phyloP scores from a whole-genome alignment of 768 basidiomycete genomes.

The Lactarius sp. region DNA sequence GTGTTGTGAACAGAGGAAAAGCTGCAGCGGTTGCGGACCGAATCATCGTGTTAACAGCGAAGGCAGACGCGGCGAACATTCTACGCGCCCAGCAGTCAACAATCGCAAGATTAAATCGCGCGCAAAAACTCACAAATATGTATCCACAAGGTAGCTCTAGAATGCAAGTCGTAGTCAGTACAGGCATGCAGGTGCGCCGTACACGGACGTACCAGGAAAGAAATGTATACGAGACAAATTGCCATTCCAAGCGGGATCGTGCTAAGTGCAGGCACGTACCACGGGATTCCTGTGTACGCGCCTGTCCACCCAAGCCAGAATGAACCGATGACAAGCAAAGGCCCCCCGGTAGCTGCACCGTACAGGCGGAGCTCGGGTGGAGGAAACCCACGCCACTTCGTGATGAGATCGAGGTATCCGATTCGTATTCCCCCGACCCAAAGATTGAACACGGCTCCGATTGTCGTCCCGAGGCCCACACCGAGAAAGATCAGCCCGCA shows the following conservation, averaged over 20 bases:
- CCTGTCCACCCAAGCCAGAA: conserved; percentile 53
- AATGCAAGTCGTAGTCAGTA: background rate
- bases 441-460: conserved; percentile 31
- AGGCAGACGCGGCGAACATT: conserved; percentile 47
- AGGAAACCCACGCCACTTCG: conserved; percentile 38
- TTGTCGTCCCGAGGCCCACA: conserved; percentile 34
- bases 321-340: conserved; percentile 34
- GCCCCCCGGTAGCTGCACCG: conserved; percentile 35
- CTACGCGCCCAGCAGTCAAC: background rate
- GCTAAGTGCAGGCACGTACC: conserved; percentile 53
- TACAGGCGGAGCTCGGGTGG: conserved; percentile 39
- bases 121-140: conserved; percentile 36
- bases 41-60: conserved; percentile 55
- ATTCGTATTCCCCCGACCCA: conserved; percentile 26
- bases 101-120: background rate
- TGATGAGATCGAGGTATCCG: conserved; percentile 31
- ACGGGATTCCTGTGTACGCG: conserved; percentile 46
- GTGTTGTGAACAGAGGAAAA: conserved; percentile 62
- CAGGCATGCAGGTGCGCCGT: background rate
- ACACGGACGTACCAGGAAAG: conserved; percentile 41
- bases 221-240: conserved; percentile 52
- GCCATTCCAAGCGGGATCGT: conserved; percentile 45
- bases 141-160: conserved; percentile 54
- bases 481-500: conserved; percentile 39
- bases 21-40: conserved; percentile 53